Evolutionary conservation across 169 alveolate species (phyloP), one percentile per base, ranked within the genome.

Genomic region (Ichthyophthirius multifiliis): DNA sequence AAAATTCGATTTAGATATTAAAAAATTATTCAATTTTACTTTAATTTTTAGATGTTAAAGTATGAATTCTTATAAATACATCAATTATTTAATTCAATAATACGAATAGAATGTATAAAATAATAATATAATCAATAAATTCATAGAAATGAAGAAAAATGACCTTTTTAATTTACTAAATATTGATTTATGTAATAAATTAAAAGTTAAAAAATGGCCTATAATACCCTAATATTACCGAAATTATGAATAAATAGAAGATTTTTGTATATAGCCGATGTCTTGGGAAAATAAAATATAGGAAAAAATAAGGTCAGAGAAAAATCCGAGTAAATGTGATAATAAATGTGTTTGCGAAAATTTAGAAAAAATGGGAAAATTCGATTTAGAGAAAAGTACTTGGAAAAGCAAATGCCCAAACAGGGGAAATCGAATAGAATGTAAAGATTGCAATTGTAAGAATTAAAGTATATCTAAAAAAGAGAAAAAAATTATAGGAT

Each of bases 361-460:
- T 32, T 65, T 65, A 18, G 30, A 31, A 12, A 67, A 67, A n/a
- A 65, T 67, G 81, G 76, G 80, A 41, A 16, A 65, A 2, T 81
- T 81, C 18, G 46, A 76, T 18, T 67, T 44, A 39, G 86, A 39
- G 4, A 47, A 74, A 6, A 47, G 71, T 4, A 81, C 80, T 18
- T 81, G 86, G 86, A 73, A 71, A 35, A 64, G 80, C 13, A 74
- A 43, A 64, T 83, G 86, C 88, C 82, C 83, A 43, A 93, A 95
- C 71, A 88, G 96, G 55, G 37, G 67, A 18, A 85, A 80, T 43
- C 91, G 88, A 83, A 89, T 92, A 4, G 98, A 94, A 76, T 94
- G 98, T 73, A 67, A 67, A 37, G 91, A 90, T 16, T 62, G 82
- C 39, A 89, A 86, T 35, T 67, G 77, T 9, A 37, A 18, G 30